A percentile compares a stretch with the other conserved stretches of the same genome.
Conservation (phyloP, 371 early-diverging fungal genomes). For the Haplosporangium sp. region DNA sequence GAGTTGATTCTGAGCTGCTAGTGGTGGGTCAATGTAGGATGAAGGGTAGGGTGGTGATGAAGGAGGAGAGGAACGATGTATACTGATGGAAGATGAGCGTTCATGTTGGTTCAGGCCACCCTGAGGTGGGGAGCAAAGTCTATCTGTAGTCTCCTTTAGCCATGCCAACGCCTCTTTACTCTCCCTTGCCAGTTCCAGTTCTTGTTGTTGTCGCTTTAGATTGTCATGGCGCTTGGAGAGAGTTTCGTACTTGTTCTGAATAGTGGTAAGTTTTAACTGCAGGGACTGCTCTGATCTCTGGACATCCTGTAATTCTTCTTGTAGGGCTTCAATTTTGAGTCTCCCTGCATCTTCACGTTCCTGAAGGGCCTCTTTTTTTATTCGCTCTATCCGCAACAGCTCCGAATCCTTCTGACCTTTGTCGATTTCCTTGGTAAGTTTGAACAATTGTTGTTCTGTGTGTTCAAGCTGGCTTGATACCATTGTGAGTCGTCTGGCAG, state of each 20-base stretch:
- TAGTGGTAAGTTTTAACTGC: constrained; percentile 25
- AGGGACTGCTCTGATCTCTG: constrained; percentile 41
- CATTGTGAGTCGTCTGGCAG: constrained; percentile 43
- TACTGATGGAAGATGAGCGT: constrained; percentile 22
- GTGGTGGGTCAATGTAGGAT: constrained; percentile 49
- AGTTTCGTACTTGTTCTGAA: constrained; percentile 49
- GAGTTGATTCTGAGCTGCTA: constrained; percentile 58
- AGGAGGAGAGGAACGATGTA: constrained; percentile 27
- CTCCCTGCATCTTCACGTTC: constrained; percentile 46
- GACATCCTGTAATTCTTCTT: constrained; percentile 46
- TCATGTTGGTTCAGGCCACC: constrained; percentile 33
- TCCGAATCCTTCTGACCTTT: constrained; percentile 31
- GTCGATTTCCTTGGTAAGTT: constrained; percentile 38
- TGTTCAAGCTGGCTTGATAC: constrained; percentile 50
- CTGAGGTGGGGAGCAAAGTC: constrained; percentile 45
- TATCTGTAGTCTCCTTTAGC: constrained; percentile 54
- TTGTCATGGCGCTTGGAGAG: constrained; percentile 46
- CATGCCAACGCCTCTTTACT: constrained; percentile 54
- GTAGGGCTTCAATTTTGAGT: constrained; percentile 36
- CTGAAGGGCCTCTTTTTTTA: constrained; percentile 39
- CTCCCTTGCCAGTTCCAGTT: constrained; percentile 51
- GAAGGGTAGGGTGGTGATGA: constrained; percentile 52
- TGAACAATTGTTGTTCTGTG: constrained; percentile 42
- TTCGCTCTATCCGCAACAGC: constrained; percentile 45
- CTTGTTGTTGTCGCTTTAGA: constrained; percentile 49